A percentile compares a stretch with the other conserved stretches of the same genome.
Conservation (phyloP, 768 basidiomycete genomes). For the Amylocystis lapponica region DNA sequence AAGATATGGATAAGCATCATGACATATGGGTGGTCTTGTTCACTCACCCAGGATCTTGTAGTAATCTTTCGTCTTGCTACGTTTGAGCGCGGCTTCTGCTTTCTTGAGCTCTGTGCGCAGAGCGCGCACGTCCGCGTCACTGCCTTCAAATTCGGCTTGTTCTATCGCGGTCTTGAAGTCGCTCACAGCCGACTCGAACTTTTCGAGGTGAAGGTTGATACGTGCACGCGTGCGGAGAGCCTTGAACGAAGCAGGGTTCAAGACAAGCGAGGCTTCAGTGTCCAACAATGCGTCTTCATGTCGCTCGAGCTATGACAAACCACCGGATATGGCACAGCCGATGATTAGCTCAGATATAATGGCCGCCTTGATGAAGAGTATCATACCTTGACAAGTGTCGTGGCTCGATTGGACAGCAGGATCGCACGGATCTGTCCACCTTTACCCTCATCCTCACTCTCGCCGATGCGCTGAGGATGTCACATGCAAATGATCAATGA, state of each 20-base stretch:
- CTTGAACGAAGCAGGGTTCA: constrained; percentile 71
- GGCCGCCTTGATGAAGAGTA: not conserved
- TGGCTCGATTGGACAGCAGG: constrained; percentile 78
- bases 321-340: not conserved
- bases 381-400: constrained; percentile 66
- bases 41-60: constrained; percentile 60
- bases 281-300: constrained; percentile 68
- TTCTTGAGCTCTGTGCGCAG: constrained; percentile 68
- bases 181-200: constrained; percentile 61
- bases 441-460: constrained; percentile 61
- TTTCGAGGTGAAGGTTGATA: constrained; percentile 67
- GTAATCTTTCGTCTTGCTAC: constrained; percentile 85
- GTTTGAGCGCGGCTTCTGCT: constrained; percentile 76
- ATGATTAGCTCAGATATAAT: not conserved
- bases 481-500: not conserved
- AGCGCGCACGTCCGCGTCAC: constrained; percentile 55
- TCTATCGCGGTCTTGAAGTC: constrained; percentile 82
- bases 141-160: constrained; percentile 59
- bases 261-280: constrained; percentile 57
- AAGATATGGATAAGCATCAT: not conserved
- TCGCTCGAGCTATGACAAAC: constrained; percentile 44
- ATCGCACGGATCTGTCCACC: constrained; percentile 81
- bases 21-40: not conserved
- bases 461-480: constrained; percentile 53
- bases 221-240: constrained; percentile 83